Conservation (phyloP, 169 alveolate genomes). For the Plasmodium berghei region DNA sequence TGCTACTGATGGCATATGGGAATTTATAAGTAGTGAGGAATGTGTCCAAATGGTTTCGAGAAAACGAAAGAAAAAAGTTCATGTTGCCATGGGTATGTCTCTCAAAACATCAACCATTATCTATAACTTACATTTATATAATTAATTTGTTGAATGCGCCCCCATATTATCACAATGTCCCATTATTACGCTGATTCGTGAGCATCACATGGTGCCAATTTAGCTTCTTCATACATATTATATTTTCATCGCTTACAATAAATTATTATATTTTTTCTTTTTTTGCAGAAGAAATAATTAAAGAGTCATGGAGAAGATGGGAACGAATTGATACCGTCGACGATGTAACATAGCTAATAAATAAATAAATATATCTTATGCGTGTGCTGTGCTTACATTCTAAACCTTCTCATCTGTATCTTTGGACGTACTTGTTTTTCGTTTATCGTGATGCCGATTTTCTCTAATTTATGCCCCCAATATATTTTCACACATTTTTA, state of each 20-base stretch:
- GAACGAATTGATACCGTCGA: conserved; percentile 75
- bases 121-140: background rate
- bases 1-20: conserved; percentile 87
- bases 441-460: background rate
- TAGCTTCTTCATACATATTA: no score
- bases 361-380: no score
- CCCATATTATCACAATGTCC: background rate
- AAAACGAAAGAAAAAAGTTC: conserved; percentile 63
- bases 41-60: conserved; percentile 77
- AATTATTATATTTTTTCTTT: conserved; percentile 4
- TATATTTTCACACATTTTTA: background rate
- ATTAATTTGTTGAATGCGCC: background rate
- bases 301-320: conserved; percentile 78
- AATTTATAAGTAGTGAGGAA: conserved; percentile 80
- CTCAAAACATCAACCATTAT: background rate
- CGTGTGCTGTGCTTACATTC: no score
- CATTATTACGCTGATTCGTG: background rate
- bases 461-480: background rate
- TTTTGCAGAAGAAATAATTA: conserved; percentile 63
- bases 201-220: background rate
- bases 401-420: background rate
- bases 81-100: conserved; percentile 63
- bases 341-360: conserved; percentile 32
- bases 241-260: background rate
- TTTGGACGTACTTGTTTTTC: conserved; percentile 3